A percentile compares a stretch with the other conserved stretches of the same genome.
Conservation (phyloP, 257 asterid species). For the Rehmannia glutinosa region DNA sequence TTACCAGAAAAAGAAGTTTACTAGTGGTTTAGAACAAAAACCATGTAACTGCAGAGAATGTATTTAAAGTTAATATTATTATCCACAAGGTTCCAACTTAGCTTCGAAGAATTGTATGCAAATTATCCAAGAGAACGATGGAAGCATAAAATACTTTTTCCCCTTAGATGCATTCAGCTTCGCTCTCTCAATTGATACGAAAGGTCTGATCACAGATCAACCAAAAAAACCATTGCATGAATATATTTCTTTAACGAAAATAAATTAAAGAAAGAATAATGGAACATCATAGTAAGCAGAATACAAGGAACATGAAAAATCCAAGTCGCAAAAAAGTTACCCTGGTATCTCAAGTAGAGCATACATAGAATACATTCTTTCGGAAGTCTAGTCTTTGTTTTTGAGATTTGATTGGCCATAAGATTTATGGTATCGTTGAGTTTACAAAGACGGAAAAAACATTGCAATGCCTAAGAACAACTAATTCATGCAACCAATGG, state of each 20-base stretch:
- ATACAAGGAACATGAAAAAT: too few relatives aligned
- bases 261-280: not conserved
- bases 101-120: too few relatives aligned
- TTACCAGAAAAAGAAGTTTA: not conserved
- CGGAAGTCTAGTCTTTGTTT: too few relatives aligned
- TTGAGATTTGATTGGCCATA: too few relatives aligned
- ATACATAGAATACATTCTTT: too few relatives aligned
- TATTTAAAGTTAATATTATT: not conserved
- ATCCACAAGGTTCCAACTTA: too few relatives aligned
- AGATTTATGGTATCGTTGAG: too few relatives aligned
- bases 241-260: not conserved
- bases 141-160: not conserved
- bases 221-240: too few relatives aligned
- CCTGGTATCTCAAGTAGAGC: slow-evolving; percentile 6
- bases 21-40: not conserved
- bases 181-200: too few relatives aligned
- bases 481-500: slow-evolving; percentile 1
- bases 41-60: not conserved
- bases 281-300: not conserved
- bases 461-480: too few relatives aligned
- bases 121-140: too few relatives aligned
- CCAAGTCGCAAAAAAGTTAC: not conserved
- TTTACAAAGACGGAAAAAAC: too few relatives aligned
- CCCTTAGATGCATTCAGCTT: not conserved
- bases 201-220: not conserved